phyloP scores from a whole-genome alignment of 2,329 filamentous ascomycete genomes.

The Xylaria hypoxylon region DNA sequence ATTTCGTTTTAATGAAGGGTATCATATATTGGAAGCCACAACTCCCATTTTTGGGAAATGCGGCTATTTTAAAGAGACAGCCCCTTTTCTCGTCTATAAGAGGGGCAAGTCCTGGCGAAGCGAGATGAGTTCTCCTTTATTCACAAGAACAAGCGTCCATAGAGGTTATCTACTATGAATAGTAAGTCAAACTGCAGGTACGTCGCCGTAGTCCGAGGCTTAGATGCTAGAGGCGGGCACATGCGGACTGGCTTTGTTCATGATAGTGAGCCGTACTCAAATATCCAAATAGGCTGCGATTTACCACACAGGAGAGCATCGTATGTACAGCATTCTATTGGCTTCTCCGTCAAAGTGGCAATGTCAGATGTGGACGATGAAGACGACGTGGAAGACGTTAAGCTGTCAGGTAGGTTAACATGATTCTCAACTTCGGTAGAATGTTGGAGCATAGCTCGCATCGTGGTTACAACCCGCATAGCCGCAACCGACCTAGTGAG shows the following conservation, averaged over 20 bases:
- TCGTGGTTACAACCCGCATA: neutral
- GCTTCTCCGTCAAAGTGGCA: slow-evolving; percentile 18
- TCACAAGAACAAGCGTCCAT: neutral
- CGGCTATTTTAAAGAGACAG: neutral
- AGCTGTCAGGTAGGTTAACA: neutral
- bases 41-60: neutral
- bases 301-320: slow-evolving; percentile 6
- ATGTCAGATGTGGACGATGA: slow-evolving; percentile 27
- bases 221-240: neutral
- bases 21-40: neutral
- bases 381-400: slow-evolving; percentile 10
- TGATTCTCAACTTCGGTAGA: slow-evolving; percentile 6
- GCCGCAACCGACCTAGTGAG: slow-evolving; percentile 1
- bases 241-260: neutral
- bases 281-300: slow-evolving; percentile 11
- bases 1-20: slow-evolving; percentile 1
- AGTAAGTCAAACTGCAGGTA: neutral
- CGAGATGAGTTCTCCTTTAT: neutral
- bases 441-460: neutral
- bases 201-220: neutral
- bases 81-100: slow-evolving; percentile 16
- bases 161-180: neutral
- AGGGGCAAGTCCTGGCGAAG: slow-evolving; percentile 11
- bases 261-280: neutral
- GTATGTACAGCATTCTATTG: slow-evolving; percentile 1